phyloP scores from a whole-genome alignment of 257 asterid species.

The Nicotiana noctiflora region DNA sequence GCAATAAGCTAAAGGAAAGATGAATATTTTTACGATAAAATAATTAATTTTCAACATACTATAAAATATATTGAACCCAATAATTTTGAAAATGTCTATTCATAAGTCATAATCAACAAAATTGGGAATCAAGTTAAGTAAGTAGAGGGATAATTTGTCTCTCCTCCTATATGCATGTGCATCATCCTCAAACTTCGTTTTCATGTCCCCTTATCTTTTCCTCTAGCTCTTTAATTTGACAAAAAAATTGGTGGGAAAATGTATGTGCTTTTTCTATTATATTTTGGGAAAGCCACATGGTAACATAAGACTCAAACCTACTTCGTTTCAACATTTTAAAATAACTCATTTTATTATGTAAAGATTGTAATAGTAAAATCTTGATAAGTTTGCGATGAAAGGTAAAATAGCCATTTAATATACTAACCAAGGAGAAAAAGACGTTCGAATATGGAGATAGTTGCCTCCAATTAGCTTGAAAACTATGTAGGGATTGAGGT shows the following conservation, averaged over 20 bases:
- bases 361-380: neutral
- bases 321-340: neutral
- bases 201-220: constrained; percentile 24
- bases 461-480: neutral
- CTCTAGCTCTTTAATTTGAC: constrained; percentile 4
- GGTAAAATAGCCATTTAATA: neutral
- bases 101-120: neutral
- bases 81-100: neutral
- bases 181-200: constrained; percentile 26
- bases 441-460: neutral
- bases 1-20: neutral
- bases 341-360: neutral
- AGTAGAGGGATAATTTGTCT: neutral
- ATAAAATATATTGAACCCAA: neutral
- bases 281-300: neutral
- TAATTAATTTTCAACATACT: neutral
- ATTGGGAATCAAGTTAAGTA: neutral
- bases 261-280: neutral
- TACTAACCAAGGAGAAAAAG: neutral
- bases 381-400: neutral
- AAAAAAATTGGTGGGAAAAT: neutral
- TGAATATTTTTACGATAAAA: neutral
- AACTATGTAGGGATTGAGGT: no score
- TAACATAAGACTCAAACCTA: neutral
- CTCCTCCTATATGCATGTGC: constrained; percentile 28